Evolutionary conservation across 495 filamentous ascomycete genomes (phyloP).

Genomic region (Tuber magnatum): DNA sequence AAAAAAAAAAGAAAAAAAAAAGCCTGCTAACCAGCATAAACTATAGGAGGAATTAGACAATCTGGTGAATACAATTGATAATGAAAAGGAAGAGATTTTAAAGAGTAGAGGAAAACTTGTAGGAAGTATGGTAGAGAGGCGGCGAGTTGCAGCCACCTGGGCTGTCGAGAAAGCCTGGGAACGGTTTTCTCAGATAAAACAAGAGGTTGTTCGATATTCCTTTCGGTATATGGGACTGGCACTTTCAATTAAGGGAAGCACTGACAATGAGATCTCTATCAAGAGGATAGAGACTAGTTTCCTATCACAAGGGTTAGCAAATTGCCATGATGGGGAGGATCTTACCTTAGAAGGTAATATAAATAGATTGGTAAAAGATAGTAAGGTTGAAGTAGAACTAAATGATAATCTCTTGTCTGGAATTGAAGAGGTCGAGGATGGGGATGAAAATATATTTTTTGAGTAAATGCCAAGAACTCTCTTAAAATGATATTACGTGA

Average conservation of each 20-base stretch:
- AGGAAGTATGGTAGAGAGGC: neutral
- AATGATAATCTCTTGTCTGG: neutral
- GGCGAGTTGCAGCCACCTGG: neutral
- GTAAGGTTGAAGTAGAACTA: neutral
- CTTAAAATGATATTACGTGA: neutral
- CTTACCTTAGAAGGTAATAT: neutral
- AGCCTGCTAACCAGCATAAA: too few relatives aligned
- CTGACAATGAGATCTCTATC: too few relatives aligned
- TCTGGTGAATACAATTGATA: neutral
- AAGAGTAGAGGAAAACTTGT: neutral
- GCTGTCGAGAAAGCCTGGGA: neutral
- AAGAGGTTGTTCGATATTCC: neutral
- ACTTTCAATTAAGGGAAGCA: neutral
- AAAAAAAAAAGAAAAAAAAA: too few relatives aligned
- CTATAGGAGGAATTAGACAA: neutral
- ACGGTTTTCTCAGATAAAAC: neutral
- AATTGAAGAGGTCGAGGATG: neutral
- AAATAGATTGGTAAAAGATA: neutral
- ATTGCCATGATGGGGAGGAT: too few relatives aligned
- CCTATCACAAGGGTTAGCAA: too few relatives aligned
- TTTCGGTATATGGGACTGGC: neutral
- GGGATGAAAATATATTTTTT: neutral
- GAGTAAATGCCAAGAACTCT: neutral
- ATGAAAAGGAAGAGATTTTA: neutral
- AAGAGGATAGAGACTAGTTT: too few relatives aligned